Evolutionary conservation across 495 filamentous ascomycete genomes (phyloP), one percentile per base, ranked within the genome.

Genomic region (Thozetella sp.): DNA sequence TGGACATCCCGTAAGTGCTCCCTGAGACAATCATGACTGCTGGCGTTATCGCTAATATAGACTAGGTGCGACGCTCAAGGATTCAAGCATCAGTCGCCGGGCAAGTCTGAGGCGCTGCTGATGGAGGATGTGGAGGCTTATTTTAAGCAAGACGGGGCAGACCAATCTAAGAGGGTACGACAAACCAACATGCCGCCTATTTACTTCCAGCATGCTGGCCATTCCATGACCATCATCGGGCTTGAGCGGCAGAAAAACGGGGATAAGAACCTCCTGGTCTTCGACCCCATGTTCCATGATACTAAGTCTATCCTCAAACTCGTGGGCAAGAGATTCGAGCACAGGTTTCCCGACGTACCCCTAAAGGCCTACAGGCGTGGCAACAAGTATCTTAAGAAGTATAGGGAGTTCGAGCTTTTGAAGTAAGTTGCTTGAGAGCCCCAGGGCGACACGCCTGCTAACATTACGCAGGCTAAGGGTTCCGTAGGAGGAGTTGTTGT

Each of bases 191-290:
- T 92, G 2, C 87, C 95, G 22, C 93, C 95, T 1, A 86, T 98
- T 50, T 97, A 97, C 69, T 90, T 97, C 63, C 95, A 99, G 71
- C 91, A 96, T 63, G 82, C 84, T 55, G 93, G 93, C 4, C 95
- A 99, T 67, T 97, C 93, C 3, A 81, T 97, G 76, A 97, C 93
- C 1, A 93, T 98, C 45, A 80, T 99, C 55, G 95, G 95, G 0
- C 81, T 97, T 37, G 93, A 97, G 67, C 80, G 81, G 24, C 82
- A 80, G 10, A 77, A 70, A 27, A 82, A 88, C 59, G 93, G 92
- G 26, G 72, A 74, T 26, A 80, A 83, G 53, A 89, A 91, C 62
- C 73, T 99, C 10, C 74, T 99, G 2, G 89, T 97, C 20, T 97
- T 97, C 65, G 95, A 98, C 72, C 93, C 95, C 1, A 90, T 90